Conservation (phyloP, 192 early-diverging fungal genomes). For the Powellomyces hirtus region DNA sequence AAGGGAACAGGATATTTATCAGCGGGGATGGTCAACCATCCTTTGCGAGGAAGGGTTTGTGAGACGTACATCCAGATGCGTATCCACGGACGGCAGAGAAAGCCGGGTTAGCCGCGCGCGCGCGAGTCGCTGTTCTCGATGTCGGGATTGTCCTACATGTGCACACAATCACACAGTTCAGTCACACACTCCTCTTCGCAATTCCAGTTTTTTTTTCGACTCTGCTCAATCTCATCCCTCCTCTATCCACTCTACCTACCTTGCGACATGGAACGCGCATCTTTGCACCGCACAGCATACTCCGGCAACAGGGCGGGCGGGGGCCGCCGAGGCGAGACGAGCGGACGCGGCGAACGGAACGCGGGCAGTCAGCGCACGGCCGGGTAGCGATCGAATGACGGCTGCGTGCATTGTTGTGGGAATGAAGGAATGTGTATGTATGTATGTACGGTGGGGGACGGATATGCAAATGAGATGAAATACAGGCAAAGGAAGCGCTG, state of each 20-base stretch:
- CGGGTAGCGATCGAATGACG: neutral
- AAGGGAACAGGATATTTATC: neutral
- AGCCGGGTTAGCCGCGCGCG: neutral
- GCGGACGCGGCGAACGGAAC: neutral
- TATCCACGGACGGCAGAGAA: neutral
- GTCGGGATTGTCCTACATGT: neutral
- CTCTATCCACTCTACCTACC: neutral
- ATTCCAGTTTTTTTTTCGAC: no score
- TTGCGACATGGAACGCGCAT: neutral
- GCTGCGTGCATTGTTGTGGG: neutral
- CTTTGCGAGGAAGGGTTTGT: neutral
- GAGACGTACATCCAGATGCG: conserved; percentile 3
- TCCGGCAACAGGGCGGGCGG: neutral
- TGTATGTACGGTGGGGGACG: no score
- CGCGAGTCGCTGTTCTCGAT: neutral
- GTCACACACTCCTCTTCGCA: no score
- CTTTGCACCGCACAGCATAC: neutral
- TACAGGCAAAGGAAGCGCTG: no score
- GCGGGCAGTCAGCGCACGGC: neutral
- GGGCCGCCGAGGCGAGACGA: neutral
- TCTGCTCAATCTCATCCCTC: no score
- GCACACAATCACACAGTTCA: no score
- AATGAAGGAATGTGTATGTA: no score
- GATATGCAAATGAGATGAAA: no score
- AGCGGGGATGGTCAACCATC: neutral